These are phyloP conservation scores for Lavandula angustifolia DNA, from an alignment of 257 asterid species.

Conservation along the genomic window DNA sequence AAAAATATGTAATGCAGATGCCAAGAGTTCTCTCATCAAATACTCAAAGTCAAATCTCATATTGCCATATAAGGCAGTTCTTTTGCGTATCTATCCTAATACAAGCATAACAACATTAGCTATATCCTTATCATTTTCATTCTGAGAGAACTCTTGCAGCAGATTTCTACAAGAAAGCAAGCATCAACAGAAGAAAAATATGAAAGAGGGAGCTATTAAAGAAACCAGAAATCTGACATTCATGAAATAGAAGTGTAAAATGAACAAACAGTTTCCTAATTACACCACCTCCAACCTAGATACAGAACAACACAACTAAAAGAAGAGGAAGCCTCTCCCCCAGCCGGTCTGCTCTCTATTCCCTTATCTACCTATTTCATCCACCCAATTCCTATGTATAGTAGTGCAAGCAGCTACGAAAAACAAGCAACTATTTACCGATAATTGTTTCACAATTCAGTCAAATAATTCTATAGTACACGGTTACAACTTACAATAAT, in stretches of 20 bases:
- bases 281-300: conserved; percentile 24
- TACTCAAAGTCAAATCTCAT: conserved; percentile 20
- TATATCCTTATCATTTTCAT: too few species aligned
- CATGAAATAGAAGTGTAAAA: not conserved
- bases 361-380: conserved; percentile 17
- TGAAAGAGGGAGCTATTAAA: not conserved
- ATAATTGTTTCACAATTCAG: not conserved
- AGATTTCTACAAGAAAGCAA: conserved; percentile 2
- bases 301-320: not conserved
- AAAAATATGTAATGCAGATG: conserved; percentile 8
- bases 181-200: not conserved
- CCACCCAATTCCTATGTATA: conserved; percentile 11
- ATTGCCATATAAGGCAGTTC: too few species aligned
- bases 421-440: conserved; percentile 11
- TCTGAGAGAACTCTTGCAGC: not conserved
- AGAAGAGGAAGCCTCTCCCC: not conserved
- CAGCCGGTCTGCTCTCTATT: not conserved
- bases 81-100: not conserved
- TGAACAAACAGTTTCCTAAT: conserved; percentile 16
- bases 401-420: conserved; percentile 2
- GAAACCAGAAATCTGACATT: conserved; percentile 5
- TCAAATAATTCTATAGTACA: not conserved
- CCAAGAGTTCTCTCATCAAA: conserved; percentile 9
- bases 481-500: conserved; percentile 18
- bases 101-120: too few species aligned